Evolutionary conservation across 768 basidiomycete genomes (phyloP), one percentile per base, ranked within the genome.

Genomic region (Suillus discolor): DNA sequence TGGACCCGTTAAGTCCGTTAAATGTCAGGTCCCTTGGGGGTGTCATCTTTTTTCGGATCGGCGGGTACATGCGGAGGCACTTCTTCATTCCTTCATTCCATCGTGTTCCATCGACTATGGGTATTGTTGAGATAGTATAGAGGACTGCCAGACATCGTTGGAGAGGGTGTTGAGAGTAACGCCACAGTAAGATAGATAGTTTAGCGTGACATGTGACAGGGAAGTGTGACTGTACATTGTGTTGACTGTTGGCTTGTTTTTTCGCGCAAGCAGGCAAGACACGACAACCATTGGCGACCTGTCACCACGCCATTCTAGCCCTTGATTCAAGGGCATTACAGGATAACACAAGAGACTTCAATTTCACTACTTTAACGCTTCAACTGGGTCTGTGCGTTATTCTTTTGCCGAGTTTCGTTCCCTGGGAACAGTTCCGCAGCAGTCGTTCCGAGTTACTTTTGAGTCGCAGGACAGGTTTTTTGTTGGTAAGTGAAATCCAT

Each of bases 131-230:
- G 12, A 38, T 47, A 54, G 36, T n/a, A 6, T 15, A 61, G 53
- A 45, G 54, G 41, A 18, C 20, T 36, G 39, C 62, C 47, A 38
- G 68, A 11, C 54, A 47, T 55, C 61, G 45, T 34, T 62, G 61
- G n/a, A 36, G 64, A 53, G 42, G 57, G 45, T 51, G 64, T 63
- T 66, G 65, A 42, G 53, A 57, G 39, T 45, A 38, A 34, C 70
- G 70, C 70, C 72, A 72, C 68, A 34, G 53, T 16, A 45, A 25
- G 59, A 47, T 34, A 31, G 53, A 34, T 31, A 38, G 25, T 23
- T 42, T 31, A 28, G 65, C 69, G 74, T 75, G 75, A 75, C 75
- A n/a, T 65, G 74, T 76, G 73, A 76, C 74, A 65, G 6, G 60
- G 18, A 63, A 61, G 53, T 73, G 74, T 74, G 65, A 73, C 72